These are phyloP conservation scores for Isoetes engelmannii DNA, from an alignment of 83 land plant species.

Conservation along the genomic window DNA sequence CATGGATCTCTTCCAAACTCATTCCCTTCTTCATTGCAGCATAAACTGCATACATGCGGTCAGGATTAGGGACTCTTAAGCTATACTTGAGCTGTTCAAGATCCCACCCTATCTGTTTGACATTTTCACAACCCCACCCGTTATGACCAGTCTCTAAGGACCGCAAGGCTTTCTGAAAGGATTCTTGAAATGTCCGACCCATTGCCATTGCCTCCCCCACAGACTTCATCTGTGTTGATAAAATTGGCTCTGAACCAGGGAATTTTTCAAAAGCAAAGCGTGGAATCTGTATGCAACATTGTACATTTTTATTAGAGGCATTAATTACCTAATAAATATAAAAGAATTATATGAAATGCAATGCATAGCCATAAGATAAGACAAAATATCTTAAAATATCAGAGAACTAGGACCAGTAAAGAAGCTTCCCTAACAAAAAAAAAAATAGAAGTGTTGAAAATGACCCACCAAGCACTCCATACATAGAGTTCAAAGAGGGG, in stretches of 20 bases:
- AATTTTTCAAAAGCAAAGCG: conserved; percentile 99
- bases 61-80: conserved; percentile 83
- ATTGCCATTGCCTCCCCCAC: conserved; percentile 98
- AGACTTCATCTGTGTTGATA: conserved; percentile 98
- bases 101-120: conserved; percentile 86
- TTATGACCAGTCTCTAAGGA: conserved; percentile 82
- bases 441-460: too few relatives aligned
- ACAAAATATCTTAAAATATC: not conserved
- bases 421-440: too few relatives aligned
- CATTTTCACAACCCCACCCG: conserved; percentile 91
- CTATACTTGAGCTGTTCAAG: conserved; percentile 85
- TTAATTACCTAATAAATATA: too few relatives aligned
- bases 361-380: not conserved
- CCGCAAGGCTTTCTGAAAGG: conserved; percentile 94
- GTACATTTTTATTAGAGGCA: not conserved
- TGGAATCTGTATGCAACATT: conserved; percentile 67
- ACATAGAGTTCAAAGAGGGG: not conserved
- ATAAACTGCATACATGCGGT: conserved; percentile 82
- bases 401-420: too few relatives aligned
- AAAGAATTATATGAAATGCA: too few relatives aligned
- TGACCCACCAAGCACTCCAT: too few relatives aligned
- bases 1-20: conserved; percentile 75
- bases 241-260: conserved; percentile 91
- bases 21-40: conserved; percentile 97
- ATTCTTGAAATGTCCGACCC: conserved; percentile 98